Conservation (phyloP, 192 early-diverging fungal species). For the Linnemannia schmuckeri region DNA sequence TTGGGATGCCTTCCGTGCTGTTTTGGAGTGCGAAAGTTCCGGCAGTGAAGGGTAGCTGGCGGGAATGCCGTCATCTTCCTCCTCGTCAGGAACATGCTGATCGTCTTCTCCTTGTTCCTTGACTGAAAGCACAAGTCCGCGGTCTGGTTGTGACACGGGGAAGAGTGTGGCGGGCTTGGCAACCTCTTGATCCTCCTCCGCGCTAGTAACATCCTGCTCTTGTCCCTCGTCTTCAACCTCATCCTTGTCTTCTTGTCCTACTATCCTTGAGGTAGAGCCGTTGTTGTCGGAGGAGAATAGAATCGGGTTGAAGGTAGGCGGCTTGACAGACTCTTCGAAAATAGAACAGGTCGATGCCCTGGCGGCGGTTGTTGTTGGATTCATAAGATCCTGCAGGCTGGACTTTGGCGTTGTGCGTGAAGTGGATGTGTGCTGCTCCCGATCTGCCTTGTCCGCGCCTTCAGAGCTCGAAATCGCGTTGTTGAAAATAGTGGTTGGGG, state of each 20-base stretch:
- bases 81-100: slow-evolving; percentile 1
- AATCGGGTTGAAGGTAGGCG: not conserved
- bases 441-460: not conserved
- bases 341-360: not conserved
- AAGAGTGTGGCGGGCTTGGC: not conserved
- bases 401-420: not conserved
- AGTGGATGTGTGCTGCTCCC: not conserved
- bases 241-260: not conserved
- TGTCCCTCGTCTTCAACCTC: not conserved
- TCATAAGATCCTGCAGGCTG: not conserved
- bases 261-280: not conserved
- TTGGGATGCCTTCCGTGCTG: not conserved
- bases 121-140: slow-evolving; percentile 2
- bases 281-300: not conserved
- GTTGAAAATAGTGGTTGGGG: not conserved
- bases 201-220: not conserved
- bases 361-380: not conserved
- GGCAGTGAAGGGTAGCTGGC: slow-evolving; percentile 1
- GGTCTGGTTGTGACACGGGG: not conserved
- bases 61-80: slow-evolving; percentile 16
- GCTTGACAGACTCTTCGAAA: slow-evolving; percentile 1
- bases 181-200: not conserved
- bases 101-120: too few species aligned
- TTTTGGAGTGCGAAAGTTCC: not conserved
- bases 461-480: not conserved